Base-by-base conservation (phyloP, 2,329 filamentous ascomycete species). In the Verticillium zaregamsianum region DNA sequence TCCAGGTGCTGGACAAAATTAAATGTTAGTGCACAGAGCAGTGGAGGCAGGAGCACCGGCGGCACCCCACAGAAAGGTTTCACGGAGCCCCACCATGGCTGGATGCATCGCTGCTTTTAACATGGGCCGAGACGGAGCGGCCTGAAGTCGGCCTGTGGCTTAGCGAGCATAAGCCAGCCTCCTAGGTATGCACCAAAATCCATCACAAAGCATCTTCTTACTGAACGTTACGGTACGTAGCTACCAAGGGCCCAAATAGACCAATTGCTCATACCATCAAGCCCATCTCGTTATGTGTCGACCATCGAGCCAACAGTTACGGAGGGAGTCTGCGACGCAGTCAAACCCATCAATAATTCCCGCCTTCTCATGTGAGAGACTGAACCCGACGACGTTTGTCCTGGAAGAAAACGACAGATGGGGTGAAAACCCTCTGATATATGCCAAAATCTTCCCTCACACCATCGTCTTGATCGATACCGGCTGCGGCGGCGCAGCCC, bases 401-500 rank as follows among this genome's bases (percentile, higher is more conserved):
- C 70, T 82, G 25, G 67, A 72, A 17, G 79, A 82, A 66, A 72
- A 78, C 61, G 79, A 82, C 66, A 68, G 68, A 32, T 81, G 72
- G 64, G 64, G 65, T 57, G 79, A 81, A 64, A 71, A 73, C 39
- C 80, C 79, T 2, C 70, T 77, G 62, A 79, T 82, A n/a, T 82
- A 80, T 63, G 74, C 72, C 57, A 81, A 81, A 63, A 45, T 79
- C 2, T 76, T 74, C 62, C 69, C 71, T 5, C 63, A 71, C 0
- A 62, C 75, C 28, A 58, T 81, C 14, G 67, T 81, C 2, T 66
- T 81, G 2, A 74, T 75, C 15, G 79, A 82, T 61, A 80, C 79
- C 3, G 79, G 79, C n/a, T 80, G 77, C 66, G 74, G 79, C 60
- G 70, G 71, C 23, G 71, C 77, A 20, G 66, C 70, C 28, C 66